A percentile compares a stretch with the other conserved stretches of the same genome.
These are phyloP conservation scores for Solanum megistacrolobum DNA, from an alignment of 257 asterid genomes.

Conservation along the genomic window DNA sequence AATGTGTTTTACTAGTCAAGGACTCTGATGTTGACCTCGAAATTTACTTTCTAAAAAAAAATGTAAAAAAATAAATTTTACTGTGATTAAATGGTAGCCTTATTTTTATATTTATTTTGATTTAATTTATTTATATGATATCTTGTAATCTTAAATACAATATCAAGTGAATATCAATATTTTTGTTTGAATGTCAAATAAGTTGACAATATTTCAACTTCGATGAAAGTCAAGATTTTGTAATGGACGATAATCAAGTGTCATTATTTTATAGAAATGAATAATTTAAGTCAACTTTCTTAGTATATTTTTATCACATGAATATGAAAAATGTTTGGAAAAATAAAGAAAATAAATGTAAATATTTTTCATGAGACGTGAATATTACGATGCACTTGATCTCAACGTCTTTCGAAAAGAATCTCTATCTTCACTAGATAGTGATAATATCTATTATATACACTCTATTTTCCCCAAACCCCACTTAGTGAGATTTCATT, in stretches of 20 bases:
- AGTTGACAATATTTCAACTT: background rate
- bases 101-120: too few relatives aligned
- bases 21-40: background rate
- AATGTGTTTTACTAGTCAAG: background rate
- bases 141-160: too few relatives aligned
- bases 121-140: background rate
- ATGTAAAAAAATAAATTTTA: background rate
- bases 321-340: too few relatives aligned
- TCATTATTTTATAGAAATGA: background rate
- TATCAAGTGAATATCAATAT: background rate
- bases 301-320: background rate
- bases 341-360: background rate
- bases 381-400: background rate
- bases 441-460: too few relatives aligned
- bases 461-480: fast-evolving
- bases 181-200: background rate
- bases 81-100: background rate
- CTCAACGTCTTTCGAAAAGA: too few relatives aligned
- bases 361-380: background rate
- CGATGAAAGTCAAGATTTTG: background rate
- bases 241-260: background rate
- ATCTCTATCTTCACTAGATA: too few relatives aligned
- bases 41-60: background rate
- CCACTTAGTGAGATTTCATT: too few relatives aligned
- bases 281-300: background rate